Conservation (phyloP, 768 basidiomycete species). For the Lentinula boryana region DNA sequence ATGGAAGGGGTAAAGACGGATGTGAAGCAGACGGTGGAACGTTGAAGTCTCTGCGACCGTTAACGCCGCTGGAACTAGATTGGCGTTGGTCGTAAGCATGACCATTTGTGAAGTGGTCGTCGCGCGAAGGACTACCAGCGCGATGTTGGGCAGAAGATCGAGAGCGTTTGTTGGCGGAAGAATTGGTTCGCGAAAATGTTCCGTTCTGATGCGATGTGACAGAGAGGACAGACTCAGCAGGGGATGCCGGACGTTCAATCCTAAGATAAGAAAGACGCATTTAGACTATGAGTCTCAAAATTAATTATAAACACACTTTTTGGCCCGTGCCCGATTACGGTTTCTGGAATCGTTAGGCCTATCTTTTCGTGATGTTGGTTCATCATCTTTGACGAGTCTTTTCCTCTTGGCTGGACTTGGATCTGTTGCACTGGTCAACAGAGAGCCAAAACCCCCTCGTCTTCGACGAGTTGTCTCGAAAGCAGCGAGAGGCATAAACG, state of each 20-base stretch:
- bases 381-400: constrained; percentile 56
- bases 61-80: constrained; percentile 8
- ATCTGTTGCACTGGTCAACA: constrained; percentile 49
- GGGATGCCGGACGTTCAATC: constrained; percentile 60
- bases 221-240: constrained; percentile 69
- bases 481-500: constrained; percentile 56
- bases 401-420: constrained; percentile 64
- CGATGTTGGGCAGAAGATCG: constrained; percentile 32
- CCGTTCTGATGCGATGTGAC: constrained; percentile 52
- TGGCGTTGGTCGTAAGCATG: constrained; percentile 17
- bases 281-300: not conserved
- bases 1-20: constrained; percentile 48
- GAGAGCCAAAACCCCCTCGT: constrained; percentile 48
- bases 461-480: constrained; percentile 62
- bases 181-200: constrained; percentile 16
- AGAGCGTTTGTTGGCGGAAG: constrained; percentile 34
- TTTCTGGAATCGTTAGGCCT: constrained; percentile 36
- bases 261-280: constrained; percentile 24
- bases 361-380: constrained; percentile 64
- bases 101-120: constrained; percentile 25
- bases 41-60: constrained; percentile 35
- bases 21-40: constrained; percentile 48
- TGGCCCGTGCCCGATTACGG: constrained; percentile 44
- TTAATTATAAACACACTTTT: constrained; percentile 39
- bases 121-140: constrained; percentile 32